These are phyloP conservation scores for Isatis tinctoria DNA, from an alignment of 345 rosid genomes.

Conservation along the genomic window DNA sequence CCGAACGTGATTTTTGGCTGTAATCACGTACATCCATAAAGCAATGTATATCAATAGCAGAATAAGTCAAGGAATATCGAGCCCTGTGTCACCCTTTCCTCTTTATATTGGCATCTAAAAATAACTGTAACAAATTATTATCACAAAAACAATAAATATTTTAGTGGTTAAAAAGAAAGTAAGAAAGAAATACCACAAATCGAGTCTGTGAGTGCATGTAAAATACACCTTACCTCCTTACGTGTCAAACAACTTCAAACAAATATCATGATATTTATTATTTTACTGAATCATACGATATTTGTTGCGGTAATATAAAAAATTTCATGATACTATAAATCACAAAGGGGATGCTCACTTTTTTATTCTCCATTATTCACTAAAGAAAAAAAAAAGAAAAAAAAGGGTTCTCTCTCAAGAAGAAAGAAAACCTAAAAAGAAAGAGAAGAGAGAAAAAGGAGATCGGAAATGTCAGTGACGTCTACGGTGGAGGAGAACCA, in stretches of 20 bases:
- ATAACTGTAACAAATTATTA: background rate
- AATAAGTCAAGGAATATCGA: slow-evolving; percentile 27
- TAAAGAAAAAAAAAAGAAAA: background rate
- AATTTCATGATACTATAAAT: slow-evolving; percentile 11
- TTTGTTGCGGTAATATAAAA: background rate
- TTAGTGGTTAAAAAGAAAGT: background rate
- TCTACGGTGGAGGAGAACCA: slow-evolving; percentile 33
- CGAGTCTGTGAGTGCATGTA: slow-evolving; percentile 27
- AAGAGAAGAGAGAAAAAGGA: background rate
- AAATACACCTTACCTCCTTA: slow-evolving; percentile 7
- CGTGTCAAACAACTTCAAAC: slow-evolving; percentile 21
- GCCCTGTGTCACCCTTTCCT: slow-evolving; percentile 25
- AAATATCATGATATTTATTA: slow-evolving; percentile 30
- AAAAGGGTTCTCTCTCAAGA: background rate
- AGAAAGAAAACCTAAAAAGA: background rate
- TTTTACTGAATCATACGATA: slow-evolving; percentile 3
- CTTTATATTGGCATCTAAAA: slow-evolving; percentile 19
- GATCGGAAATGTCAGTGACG: slow-evolving; percentile 25
- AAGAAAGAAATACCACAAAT: background rate
- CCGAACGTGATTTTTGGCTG: slow-evolving; percentile 28
- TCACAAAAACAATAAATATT: background rate
- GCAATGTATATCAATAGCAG: slow-evolving; percentile 27
- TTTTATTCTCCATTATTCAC: slow-evolving; percentile 15
- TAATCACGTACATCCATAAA: slow-evolving; percentile 36
- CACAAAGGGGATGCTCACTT: background rate